Evolutionary conservation across 306 rosid species (phyloP), one percentile per base, ranked within the genome.

Genomic region (Calophaca sinica): DNA sequence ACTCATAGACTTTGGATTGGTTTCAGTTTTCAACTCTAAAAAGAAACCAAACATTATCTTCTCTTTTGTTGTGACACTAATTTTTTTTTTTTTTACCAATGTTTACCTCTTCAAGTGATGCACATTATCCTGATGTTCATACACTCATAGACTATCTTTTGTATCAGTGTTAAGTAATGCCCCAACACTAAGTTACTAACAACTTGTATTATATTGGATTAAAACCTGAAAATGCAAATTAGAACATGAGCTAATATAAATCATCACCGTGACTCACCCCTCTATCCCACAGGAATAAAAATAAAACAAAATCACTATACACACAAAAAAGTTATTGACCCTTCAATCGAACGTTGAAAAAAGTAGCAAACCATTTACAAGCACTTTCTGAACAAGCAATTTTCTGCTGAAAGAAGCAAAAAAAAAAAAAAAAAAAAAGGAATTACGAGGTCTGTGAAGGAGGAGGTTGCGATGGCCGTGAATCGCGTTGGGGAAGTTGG

Each of bases 361-460:
- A 73, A 32, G 2, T 2, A 44, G 11, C 6, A 72, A 58, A 5
- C 36, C 15, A 6, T 31, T 13, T 10, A 51, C n/a, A 50, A 39
- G 42, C 9, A 63, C 49, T 49, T 50, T 62, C 41, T 6, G 28
- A 13, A 7, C 2, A 55, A 55, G 59, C 2, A 10, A 63, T 9
- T 35, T 12, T 33, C 15, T 44, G 61, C 35, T 15, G 10, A 9
- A 54, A 12, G 5, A 60, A 45, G 54, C n/a, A 6, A 32, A 14
- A 41, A 51, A 7, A 62, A 15, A 26, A 38, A 7, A 7, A 8
- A 9, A 2, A 46, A 11, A 49, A 4, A 1, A 32, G 68, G 38
- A 73, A 54, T 80, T 91, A 91, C 94, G 58, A 89, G 33, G 14
- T 73, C 3, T 41, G 75, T 46, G 86, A 75, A 71, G 48, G 29